Conservation (phyloP, 176 grass and related monocot genomes). For the Raddia guianensis region DNA sequence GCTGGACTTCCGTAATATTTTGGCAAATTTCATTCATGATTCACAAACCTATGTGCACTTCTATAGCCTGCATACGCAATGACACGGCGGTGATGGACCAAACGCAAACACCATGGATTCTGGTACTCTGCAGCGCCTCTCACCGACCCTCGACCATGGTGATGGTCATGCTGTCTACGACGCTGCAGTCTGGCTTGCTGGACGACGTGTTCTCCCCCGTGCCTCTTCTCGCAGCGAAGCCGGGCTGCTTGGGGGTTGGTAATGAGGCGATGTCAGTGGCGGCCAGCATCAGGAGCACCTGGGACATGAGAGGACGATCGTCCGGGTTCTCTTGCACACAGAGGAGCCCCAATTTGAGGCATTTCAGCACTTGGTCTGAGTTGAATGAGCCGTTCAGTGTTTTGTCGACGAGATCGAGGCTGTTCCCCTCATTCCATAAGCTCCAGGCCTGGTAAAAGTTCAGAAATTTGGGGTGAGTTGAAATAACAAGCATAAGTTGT, state of each 20-base stretch:
- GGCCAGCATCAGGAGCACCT: slow-evolving; percentile 56
- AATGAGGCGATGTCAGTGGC: slow-evolving; percentile 32
- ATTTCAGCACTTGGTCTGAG: slow-evolving; percentile 49
- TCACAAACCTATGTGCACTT: slow-evolving; percentile 8
- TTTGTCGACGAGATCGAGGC: slow-evolving; percentile 49
- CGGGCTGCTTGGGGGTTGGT: slow-evolving; percentile 52
- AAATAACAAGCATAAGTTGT: not conserved
- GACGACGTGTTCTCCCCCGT: slow-evolving; percentile 41
- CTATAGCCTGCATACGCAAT: not conserved
- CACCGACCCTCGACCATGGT: slow-evolving; percentile 58
- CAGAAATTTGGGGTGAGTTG: not conserved
- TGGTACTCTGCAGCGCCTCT: not conserved
- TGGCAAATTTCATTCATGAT: not conserved
- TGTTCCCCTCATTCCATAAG: slow-evolving; percentile 44
- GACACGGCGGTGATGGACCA: not conserved
- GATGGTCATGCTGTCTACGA: slow-evolving; percentile 56
- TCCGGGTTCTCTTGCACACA: slow-evolving; percentile 66
- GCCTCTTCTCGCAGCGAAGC: slow-evolving; percentile 46
- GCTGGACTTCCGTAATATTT: not conserved
- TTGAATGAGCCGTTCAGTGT: slow-evolving; percentile 47
- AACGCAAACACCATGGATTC: not conserved
- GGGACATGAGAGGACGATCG: slow-evolving; percentile 59
- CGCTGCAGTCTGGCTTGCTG: slow-evolving; percentile 44
- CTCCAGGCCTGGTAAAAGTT: slow-evolving; percentile 50
- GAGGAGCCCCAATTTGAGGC: slow-evolving; percentile 53